Evolutionary conservation across 352 stramenopile species (phyloP).

Genomic region (Lagenidium sp.): DNA sequence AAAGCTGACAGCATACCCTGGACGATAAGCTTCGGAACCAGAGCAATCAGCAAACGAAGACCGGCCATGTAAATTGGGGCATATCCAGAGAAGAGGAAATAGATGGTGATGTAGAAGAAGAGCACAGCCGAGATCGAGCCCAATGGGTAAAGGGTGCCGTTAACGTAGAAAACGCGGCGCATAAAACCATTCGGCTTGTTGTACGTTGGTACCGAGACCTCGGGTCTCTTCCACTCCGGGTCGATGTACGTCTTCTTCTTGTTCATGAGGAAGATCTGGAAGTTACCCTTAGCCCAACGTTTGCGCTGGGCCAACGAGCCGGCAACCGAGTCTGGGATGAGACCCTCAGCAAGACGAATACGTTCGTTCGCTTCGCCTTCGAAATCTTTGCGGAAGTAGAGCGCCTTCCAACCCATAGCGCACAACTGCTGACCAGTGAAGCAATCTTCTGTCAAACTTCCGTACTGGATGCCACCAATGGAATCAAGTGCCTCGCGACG

Average conservation of each 20-base stretch:
- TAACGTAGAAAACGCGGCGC: slow-evolving; percentile 73
- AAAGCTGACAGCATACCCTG: slow-evolving; percentile 66
- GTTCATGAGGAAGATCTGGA: slow-evolving; percentile 37
- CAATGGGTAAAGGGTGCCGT: slow-evolving; percentile 73
- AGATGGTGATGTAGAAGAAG: slow-evolving; percentile 83
- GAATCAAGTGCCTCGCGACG: slow-evolving; percentile 34
- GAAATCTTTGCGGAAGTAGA: slow-evolving; percentile 46
- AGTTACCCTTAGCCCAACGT: slow-evolving; percentile 28
- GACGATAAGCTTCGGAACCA: slow-evolving; percentile 75
- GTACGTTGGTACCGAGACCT: slow-evolving; percentile 21
- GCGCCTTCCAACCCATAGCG: slow-evolving; percentile 30
- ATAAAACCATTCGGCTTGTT: slow-evolving; percentile 65
- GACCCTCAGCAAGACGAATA: slow-evolving; percentile 30
- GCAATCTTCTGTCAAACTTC: slow-evolving; percentile 43
- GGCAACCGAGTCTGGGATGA: slow-evolving; percentile 32
- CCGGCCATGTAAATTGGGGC: slow-evolving; percentile 76
- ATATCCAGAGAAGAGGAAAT: slow-evolving; percentile 78
- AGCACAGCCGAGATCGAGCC: slow-evolving; percentile 70
- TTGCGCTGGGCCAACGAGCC: slow-evolving; percentile 24
- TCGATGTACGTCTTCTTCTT: slow-evolving; percentile 36
- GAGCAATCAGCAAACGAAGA: slow-evolving; percentile 52
- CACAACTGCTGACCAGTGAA: slow-evolving; percentile 29
- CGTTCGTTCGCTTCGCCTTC: slow-evolving; percentile 29
- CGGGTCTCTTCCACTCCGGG: slow-evolving; percentile 22
- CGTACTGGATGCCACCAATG: slow-evolving; percentile 41